Evolutionary conservation across 768 basidiomycete genomes (phyloP).

Genomic region (Leccinum boreale): DNA sequence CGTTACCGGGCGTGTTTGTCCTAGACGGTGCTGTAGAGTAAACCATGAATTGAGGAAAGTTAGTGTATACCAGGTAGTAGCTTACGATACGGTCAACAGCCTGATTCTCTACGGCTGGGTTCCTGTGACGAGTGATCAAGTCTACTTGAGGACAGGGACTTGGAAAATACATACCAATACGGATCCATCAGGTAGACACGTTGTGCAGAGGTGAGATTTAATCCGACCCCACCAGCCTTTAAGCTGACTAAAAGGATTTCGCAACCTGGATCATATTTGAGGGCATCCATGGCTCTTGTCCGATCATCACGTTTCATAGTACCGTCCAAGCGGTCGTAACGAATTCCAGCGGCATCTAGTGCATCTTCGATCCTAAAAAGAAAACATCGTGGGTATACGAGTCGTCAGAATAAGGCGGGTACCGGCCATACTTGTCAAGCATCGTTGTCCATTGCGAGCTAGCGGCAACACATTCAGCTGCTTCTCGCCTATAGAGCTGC

Average conservation of each 20-base stretch:
- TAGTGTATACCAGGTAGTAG: constrained; percentile 12
- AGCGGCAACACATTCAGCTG: constrained; percentile 12
- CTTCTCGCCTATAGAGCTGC: constrained; percentile 11
- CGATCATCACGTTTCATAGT: constrained; percentile 98
- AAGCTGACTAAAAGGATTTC: constrained; percentile 95
- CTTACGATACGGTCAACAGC: constrained; percentile 95
- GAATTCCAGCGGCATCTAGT: constrained; percentile 75
- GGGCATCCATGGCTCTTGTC: constrained; percentile 84
- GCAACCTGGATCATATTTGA: constrained; percentile 85
- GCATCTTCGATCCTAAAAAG: constrained; percentile 79
- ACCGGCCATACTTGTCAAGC: constrained; percentile 72
- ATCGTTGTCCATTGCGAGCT: constrained; percentile 95
- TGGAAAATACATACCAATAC: constrained; percentile 62
- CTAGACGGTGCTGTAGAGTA: constrained; percentile 78
- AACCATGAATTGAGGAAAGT: not conserved
- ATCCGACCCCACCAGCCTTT: constrained; percentile 94
- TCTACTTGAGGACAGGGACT: not conserved
- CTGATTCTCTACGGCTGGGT: constrained; percentile 96
- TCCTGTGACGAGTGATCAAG: constrained; percentile 49
- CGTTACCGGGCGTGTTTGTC: constrained; percentile 88
- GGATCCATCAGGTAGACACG: constrained; percentile 96
- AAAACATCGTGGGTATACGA: not conserved
- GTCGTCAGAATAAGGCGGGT: not conserved
- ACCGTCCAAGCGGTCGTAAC: constrained; percentile 90
- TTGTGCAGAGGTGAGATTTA: constrained; percentile 93